Evolutionary conservation across 2,329 filamentous ascomycete species (phyloP).

Genomic region (Hypoxylon sp.): DNA sequence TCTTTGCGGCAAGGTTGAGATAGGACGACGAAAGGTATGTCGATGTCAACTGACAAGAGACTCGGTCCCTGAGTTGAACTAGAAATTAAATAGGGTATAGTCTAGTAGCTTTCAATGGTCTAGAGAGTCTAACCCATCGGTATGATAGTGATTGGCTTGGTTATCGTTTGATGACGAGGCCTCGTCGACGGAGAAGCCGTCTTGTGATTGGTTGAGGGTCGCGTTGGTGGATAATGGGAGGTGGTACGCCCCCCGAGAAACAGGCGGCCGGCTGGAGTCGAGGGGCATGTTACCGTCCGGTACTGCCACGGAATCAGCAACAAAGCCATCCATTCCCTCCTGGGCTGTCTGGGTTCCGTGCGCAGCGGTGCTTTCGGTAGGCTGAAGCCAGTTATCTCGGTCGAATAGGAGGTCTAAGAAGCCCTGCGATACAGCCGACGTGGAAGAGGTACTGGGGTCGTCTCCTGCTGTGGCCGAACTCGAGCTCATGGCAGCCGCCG

Average conservation of each 20-base stretch:
- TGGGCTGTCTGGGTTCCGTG: background rate
- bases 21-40: background rate
- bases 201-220: background rate
- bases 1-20: background rate
- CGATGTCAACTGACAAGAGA: background rate
- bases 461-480: background rate
- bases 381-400: slow-evolving; percentile 16
- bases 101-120: background rate
- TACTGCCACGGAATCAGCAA: background rate
- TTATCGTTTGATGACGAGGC: background rate
- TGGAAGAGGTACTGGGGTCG: background rate
- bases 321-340: background rate
- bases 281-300: background rate
- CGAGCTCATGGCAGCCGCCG: background rate
- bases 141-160: background rate
- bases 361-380: background rate
- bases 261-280: background rate
- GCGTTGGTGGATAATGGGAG: background rate
- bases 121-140: background rate
- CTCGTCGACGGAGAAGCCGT: background rate
- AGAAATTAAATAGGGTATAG: background rate
- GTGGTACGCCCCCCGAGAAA: background rate
- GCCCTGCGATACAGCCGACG: background rate
- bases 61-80: background rate
- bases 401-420: slow-evolving; percentile 23